Base-by-base conservation (phyloP, 805 yeast genomes). In the Myxozyma udenii region DNA sequence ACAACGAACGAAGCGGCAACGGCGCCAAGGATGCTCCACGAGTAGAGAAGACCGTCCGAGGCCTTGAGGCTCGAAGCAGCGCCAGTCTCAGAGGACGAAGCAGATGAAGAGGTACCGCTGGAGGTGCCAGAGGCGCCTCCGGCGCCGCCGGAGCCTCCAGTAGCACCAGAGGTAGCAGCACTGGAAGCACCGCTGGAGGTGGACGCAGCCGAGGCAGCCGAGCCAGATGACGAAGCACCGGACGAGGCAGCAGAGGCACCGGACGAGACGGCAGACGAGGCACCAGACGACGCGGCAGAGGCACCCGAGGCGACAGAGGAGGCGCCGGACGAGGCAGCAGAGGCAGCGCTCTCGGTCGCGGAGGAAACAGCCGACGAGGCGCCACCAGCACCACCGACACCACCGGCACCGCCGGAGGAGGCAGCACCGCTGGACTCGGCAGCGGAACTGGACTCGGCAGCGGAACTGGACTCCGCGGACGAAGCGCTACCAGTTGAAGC, bases 1-100 rank as follows among this genome's bases (percentile, higher is more conserved):
- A 41, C 39, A 19, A 38, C 46, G 24, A 48, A 47, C 44, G 44
- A 25, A n/a, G 50, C 53, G 36, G 30, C 41, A 25, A 55, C 41
- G 25, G 38, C 46, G 21, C 57, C 52, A 11, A 40, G 4, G 45
- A 37, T 25, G 12, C 49, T 51, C 36, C 25, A 38, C 22, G 44
- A 6, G 37, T 30, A 24, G 26, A 46, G n/a, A 23, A 41, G n/a
- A 23, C 42, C 47, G 16, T 21, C 16, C n/a, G n/a, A n/a, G n/a
- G n/a, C n/a, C n/a, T n/a, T n/a, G n/a, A n/a, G n/a, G n/a, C n/a
- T n/a, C n/a, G n/a, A n/a, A n/a, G n/a, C n/a, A n/a, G n/a, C n/a
- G n/a, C n/a, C n/a, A n/a, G n/a, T n/a, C n/a, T n/a, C n/a, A n/a
- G n/a, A n/a, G n/a, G n/a, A n/a, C n/a, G n/a, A n/a, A n/a, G n/a